Evolutionary conservation across 108 stramenopile genomes (phyloP), one percentile per base, ranked within the genome.

Genomic region (Nitzschia sp.): DNA sequence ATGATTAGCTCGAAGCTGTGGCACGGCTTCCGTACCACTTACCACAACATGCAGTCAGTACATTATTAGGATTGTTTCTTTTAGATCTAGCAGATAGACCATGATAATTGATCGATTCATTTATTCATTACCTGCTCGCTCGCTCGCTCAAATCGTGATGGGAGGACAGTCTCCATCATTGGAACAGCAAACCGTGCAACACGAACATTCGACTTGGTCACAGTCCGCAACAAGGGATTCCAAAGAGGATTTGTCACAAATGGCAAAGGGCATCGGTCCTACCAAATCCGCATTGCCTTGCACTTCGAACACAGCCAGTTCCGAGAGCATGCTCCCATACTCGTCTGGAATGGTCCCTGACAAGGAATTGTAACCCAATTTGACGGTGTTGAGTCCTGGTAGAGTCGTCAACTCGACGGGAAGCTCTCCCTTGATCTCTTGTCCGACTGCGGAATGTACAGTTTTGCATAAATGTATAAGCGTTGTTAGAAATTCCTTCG

Each of bases 121-220:
- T 41, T 11, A 11, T 13, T 41, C 38, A 41, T 6, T 41, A 6
- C 13, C 38, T n/a, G n/a, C n/a, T n/a, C n/a, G n/a, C n/a, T n/a
- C n/a, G n/a, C n/a, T n/a, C n/a, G n/a, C n/a, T n/a, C n/a, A n/a
- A n/a, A n/a, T n/a, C n/a, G n/a, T n/a, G n/a, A 41, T 6, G 38
- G 38, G 11, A 41, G 13, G 38, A 13, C 11, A 41, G 13, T 13
- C 13, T 21, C 19, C 48, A 5, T 22, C 60, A 44, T 41, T 25
- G 22, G 35, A 46, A 8, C 73, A 73, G 44, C 73, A 73, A 29
- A 25, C 35, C 26, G 65, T 59, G 53, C 73, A 73, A 27, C 73
- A 73, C 15, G 23, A 1, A 50, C 73, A 73, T 1, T 46, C 26
- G 15, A 58, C 44, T 22, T 67, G 45, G 35, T 41, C 21, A 35